Evolutionary conservation across 768 basidiomycete species (phyloP).

Genomic region (Nevesoporus exiguus): DNA sequence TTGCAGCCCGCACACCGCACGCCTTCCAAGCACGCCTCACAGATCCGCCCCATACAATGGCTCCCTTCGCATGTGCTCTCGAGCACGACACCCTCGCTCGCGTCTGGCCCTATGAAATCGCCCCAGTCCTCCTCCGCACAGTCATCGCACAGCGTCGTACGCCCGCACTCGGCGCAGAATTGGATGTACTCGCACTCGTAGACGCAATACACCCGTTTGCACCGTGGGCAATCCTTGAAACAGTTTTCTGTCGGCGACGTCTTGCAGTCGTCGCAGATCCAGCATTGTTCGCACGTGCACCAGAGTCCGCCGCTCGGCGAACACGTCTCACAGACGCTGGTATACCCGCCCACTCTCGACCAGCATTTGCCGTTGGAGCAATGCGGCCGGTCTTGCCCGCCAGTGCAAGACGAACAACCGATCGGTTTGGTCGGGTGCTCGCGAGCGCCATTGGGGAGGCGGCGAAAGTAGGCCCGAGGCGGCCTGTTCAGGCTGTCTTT

Average conservation of each 20-base stretch:
- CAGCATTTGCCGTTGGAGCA: constrained; percentile 20
- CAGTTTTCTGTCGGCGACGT: background rate
- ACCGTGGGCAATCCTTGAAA: constrained; percentile 17
- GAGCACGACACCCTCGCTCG: constrained; percentile 12
- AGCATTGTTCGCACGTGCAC: constrained; percentile 19
- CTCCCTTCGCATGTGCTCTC: background rate
- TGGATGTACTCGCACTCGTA: constrained; percentile 24
- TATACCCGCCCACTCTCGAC: constrained; percentile 11
- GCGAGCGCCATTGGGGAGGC: background rate
- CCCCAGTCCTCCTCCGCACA: constrained; percentile 25
- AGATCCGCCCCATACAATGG: constrained; percentile 10
- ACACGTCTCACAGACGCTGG: constrained; percentile 17
- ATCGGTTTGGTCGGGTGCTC: constrained; percentile 16
- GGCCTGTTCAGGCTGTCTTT: background rate
- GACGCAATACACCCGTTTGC: constrained; percentile 16
- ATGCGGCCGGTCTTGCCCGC: background rate
- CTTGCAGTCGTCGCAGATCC: constrained; percentile 26
- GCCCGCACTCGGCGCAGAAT: constrained; percentile 18
- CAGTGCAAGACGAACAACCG: constrained; percentile 9
- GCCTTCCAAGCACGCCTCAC: constrained; percentile 9
- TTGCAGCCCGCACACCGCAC: constrained; percentile 14
- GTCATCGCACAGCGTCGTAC: constrained; percentile 23
- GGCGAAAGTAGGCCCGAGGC: background rate
- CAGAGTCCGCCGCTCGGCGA: constrained; percentile 18
- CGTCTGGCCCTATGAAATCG: background rate